A percentile compares a stretch with the other conserved stretches of the same genome.
Conservation (phyloP, 768 basidiomycete species). For the Pilatotrama ljubarskyi region DNA sequence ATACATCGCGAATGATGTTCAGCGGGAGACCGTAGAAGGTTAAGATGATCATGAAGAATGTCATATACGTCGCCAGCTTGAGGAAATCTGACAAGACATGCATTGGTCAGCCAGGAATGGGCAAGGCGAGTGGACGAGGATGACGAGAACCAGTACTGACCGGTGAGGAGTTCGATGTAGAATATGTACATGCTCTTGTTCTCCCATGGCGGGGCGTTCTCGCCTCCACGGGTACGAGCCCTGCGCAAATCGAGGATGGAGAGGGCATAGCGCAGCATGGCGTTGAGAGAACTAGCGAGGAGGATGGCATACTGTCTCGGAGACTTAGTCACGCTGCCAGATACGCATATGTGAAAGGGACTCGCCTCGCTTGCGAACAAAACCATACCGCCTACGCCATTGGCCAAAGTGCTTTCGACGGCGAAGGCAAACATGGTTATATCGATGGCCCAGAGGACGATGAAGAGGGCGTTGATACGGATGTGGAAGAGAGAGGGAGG, state of each 20-base stretch:
- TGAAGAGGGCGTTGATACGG: conserved; percentile 73
- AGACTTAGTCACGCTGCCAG: background rate
- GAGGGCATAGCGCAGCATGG: conserved; percentile 79
- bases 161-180: conserved; percentile 90
- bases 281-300: conserved; percentile 75
- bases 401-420: conserved; percentile 73
- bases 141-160: conserved; percentile 45
- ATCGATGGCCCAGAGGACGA: conserved; percentile 75
- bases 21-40: conserved; percentile 93
- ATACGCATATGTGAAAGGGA: conserved; percentile 1
- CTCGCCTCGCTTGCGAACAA: conserved; percentile 92
- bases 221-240: conserved; percentile 75
- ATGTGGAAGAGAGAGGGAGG: conserved; percentile 83
- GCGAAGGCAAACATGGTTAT: conserved; percentile 76
- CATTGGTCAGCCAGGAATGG: background rate
- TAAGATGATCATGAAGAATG: conserved; percentile 93
- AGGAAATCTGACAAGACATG: conserved; percentile 67
- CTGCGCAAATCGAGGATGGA: conserved; percentile 80
- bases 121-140: background rate
- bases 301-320: conserved; percentile 80
- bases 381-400: conserved; percentile 88
- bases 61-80: conserved; percentile 88
- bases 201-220: conserved; percentile 92
- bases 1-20: conserved; percentile 96
- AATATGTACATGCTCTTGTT: conserved; percentile 97